Conservation (phyloP, 2,329 filamentous ascomycete species). For the Pseudogymnoascus pannorum region DNA sequence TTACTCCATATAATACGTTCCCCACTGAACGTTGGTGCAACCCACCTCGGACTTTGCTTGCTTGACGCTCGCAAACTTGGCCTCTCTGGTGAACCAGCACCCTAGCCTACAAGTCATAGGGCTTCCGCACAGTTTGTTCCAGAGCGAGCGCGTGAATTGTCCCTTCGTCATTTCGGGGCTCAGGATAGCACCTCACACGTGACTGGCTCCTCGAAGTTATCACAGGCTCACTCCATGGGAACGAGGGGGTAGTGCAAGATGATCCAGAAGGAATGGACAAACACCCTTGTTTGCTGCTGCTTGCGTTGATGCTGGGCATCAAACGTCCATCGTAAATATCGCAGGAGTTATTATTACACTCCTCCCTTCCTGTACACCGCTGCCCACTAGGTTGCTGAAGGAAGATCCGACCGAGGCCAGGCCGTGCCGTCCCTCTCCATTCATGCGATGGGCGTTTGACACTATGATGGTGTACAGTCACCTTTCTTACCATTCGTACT, state of each 20-base stretch:
- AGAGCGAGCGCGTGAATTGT: not conserved
- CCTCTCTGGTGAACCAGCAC: not conserved
- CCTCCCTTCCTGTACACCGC: not conserved
- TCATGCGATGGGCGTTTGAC: constrained; percentile 5
- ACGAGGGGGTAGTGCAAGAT: constrained; percentile 3
- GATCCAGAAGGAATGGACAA: not conserved
- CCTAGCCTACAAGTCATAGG: not conserved
- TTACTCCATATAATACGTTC: constrained; percentile 1
- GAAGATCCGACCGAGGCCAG: constrained; percentile 2
- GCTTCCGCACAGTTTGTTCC: not conserved
- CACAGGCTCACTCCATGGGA: not conserved
- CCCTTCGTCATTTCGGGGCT: constrained; percentile 4
- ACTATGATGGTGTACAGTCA: constrained; percentile 1
- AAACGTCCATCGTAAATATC: constrained; percentile 4
- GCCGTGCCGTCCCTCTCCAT: not conserved
- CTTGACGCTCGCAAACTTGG: not conserved
- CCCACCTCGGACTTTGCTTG: not conserved
- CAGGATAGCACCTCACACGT: not conserved
- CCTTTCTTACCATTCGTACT: not conserved
- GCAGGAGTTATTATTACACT: not conserved
- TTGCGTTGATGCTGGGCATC: not conserved
- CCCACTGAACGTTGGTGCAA: constrained; percentile 1
- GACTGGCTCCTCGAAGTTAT: not conserved
- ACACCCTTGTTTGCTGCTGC: not conserved
- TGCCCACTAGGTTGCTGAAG: not conserved